Conservation (phyloP, 495 filamentous ascomycete genomes). For the Daldinia grandis region DNA sequence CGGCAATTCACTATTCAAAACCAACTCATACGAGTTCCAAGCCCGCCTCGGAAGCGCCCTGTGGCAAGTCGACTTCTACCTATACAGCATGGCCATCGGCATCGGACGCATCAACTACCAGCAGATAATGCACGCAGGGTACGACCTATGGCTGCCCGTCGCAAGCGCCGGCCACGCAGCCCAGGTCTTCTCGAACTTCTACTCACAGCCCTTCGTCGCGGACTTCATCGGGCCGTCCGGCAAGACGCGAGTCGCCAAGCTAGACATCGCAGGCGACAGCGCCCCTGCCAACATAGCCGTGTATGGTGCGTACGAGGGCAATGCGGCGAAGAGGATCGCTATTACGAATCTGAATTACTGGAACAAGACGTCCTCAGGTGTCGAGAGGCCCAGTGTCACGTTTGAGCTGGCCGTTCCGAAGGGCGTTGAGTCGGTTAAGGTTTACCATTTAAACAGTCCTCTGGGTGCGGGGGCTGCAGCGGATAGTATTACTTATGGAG, state of each 20-base stretch:
- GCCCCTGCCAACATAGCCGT: slow-evolving; percentile 30
- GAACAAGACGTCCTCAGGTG: slow-evolving; percentile 41
- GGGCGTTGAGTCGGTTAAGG: slow-evolving; percentile 17
- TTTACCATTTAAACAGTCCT: slow-evolving; percentile 42
- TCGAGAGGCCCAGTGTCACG: slow-evolving; percentile 29
- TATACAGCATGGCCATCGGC: slow-evolving; percentile 41
- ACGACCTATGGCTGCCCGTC: slow-evolving; percentile 43
- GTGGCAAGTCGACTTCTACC: slow-evolving; percentile 46
- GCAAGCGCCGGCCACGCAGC: slow-evolving; percentile 36
- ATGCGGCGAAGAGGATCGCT: slow-evolving; percentile 35
- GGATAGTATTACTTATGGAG: slow-evolving; percentile 43
- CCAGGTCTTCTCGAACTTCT: slow-evolving; percentile 46
- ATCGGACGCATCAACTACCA: slow-evolving; percentile 45
- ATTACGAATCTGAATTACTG: slow-evolving; percentile 44
- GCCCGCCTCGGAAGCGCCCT: slow-evolving; percentile 42
- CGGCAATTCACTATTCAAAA: slow-evolving; percentile 41
- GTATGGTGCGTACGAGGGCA: slow-evolving; percentile 41
- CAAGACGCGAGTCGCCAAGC: slow-evolving; percentile 37
- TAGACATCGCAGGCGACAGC: slow-evolving; percentile 17
- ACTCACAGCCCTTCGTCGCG: slow-evolving; percentile 45
- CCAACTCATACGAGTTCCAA: slow-evolving; percentile 40
- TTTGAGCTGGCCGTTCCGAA: slow-evolving; percentile 28
- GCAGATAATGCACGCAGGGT: slow-evolving; percentile 47
- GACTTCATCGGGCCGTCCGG: slow-evolving; percentile 45
- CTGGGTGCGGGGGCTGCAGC: slow-evolving; percentile 39